Percentiles rank a stretch among this genome's conserved stretches.
phyloP scores from a whole-genome alignment of 1,284 basidiomycete species.

The Rhodofomes roseus region DNA sequence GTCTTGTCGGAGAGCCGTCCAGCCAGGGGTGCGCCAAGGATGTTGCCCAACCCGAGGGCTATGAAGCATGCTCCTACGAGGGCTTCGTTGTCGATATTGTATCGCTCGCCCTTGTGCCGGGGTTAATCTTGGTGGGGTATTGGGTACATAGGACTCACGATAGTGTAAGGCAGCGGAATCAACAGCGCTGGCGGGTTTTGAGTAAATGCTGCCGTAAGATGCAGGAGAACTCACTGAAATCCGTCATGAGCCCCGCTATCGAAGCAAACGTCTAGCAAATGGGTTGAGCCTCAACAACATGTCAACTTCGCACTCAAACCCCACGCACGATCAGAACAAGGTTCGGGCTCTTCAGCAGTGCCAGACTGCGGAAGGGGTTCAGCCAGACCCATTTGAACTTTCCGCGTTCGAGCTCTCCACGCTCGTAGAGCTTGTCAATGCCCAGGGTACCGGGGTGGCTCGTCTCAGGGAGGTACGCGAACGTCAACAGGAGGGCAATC shows the following conservation, averaged over 20 bases:
- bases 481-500: slow-evolving; percentile 44
- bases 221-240: slow-evolving; percentile 36
- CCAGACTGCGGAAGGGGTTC: slow-evolving; percentile 56
- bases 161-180: slow-evolving; percentile 38
- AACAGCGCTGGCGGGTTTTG: slow-evolving; percentile 29
- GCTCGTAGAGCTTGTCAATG: slow-evolving; percentile 27
- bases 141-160: slow-evolving; percentile 23
- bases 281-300: neutral
- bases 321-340: slow-evolving; percentile 47
- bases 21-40: slow-evolving; percentile 49
- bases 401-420: slow-evolving; percentile 6
- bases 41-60: slow-evolving; percentile 57
- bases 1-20: slow-evolving; percentile 51
- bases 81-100: slow-evolving; percentile 56
- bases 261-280: slow-evolving; percentile 37
- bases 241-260: slow-evolving; percentile 36
- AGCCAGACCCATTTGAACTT: slow-evolving; percentile 40
- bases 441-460: slow-evolving; percentile 41
- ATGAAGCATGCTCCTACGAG: slow-evolving; percentile 60
- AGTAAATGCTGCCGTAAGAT: neutral
- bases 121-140: no score
- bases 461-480: slow-evolving; percentile 56
- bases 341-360: slow-evolving; percentile 56
- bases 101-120: slow-evolving; percentile 45
- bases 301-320: no score